These are phyloP conservation scores for Auxenochlorella protothecoides DNA, from an alignment of 139 green algal genomes.

Conservation along the genomic window DNA sequence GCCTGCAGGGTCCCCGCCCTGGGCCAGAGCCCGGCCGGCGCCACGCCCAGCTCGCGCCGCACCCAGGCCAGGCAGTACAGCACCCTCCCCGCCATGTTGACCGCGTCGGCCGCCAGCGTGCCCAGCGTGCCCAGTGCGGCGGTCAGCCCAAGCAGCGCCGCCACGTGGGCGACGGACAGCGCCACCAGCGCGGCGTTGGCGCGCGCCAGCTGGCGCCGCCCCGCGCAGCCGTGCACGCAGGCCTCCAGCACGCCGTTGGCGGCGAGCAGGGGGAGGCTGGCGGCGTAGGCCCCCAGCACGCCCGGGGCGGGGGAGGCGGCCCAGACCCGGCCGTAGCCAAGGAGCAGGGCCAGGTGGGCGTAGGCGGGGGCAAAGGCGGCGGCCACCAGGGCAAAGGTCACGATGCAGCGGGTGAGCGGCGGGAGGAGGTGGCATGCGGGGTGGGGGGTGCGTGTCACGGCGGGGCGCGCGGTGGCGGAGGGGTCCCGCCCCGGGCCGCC, in stretches of 20 bases:
- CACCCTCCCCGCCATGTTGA: conserved; percentile 73
- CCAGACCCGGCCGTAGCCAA: conserved; percentile 64
- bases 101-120: conserved; percentile 56
- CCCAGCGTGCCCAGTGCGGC: conserved; percentile 28
- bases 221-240: conserved; percentile 65
- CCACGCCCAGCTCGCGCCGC: neutral
- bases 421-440: conserved; percentile 28
- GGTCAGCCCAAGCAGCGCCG: conserved; percentile 32
- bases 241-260: conserved; percentile 63
- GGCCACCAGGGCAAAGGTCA: conserved; percentile 46
- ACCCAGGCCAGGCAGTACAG: conserved; percentile 47
- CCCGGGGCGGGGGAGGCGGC: conserved; percentile 52
- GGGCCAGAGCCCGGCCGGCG: conserved; percentile 21
- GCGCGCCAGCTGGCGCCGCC: conserved; percentile 25
- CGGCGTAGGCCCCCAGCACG: conserved; percentile 59
- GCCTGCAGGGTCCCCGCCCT: conserved; percentile 6
- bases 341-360: conserved; percentile 46
- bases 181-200: conserved; percentile 51
- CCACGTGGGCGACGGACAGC: conserved; percentile 41
- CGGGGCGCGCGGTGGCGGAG: neutral
- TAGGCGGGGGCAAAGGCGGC: conserved; percentile 72
- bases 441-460: neutral
- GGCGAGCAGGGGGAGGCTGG: conserved; percentile 69
- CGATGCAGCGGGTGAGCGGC: conserved; percentile 39
- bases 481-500: neutral